Percentiles rank a stretch among this genome's conserved stretches.
Evolutionary conservation across 2,329 filamentous ascomycete species (phyloP).

Genomic region (Arthrobotrys entomopaga): DNA sequence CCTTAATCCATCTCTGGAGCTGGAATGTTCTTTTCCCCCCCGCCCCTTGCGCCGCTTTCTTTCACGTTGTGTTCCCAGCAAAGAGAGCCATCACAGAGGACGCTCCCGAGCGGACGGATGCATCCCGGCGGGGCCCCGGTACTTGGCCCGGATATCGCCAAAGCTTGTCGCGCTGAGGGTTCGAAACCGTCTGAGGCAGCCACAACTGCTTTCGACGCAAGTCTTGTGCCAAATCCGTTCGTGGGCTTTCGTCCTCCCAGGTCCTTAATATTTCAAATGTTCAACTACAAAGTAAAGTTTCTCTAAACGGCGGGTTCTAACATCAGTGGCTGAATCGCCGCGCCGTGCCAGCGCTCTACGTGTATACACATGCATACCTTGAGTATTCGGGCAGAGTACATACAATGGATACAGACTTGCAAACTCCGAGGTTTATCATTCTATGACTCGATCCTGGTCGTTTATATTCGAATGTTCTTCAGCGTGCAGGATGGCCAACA

Average conservation of each 20-base stretch:
- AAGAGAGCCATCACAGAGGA: not conserved
- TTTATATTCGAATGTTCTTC: conserved; percentile 29
- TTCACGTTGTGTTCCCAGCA: conserved; percentile 1
- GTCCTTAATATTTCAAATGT: conserved; percentile 27
- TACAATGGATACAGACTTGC: not conserved
- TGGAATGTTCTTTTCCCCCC: conserved; percentile 26
- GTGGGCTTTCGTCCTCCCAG: conserved; percentile 7
- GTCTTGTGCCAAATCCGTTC: conserved; percentile 16
- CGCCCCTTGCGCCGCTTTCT: conserved; percentile 3
- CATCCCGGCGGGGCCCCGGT: not conserved
- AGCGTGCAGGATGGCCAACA: conserved; percentile 13
- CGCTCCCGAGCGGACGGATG: not conserved
- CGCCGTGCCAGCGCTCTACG: too few species aligned
- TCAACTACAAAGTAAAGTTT: conserved; percentile 14
- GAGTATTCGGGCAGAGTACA: too few species aligned
- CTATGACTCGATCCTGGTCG: conserved; percentile 15
- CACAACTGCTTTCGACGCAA: conserved; percentile 23
- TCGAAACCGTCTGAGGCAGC: conserved; percentile 18
- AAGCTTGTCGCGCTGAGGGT: not conserved
- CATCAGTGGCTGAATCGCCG: too few species aligned
- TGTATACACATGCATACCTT: conserved; percentile 3
- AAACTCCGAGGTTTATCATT: not conserved
- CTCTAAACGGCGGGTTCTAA: conserved; percentile 19
- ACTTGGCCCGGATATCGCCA: not conserved
- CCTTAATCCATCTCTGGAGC: conserved; percentile 17